A percentile compares a stretch with the other conserved stretches of the same genome.
Conservation (phyloP, 257 asterid genomes). For the Salvia splendens region DNA sequence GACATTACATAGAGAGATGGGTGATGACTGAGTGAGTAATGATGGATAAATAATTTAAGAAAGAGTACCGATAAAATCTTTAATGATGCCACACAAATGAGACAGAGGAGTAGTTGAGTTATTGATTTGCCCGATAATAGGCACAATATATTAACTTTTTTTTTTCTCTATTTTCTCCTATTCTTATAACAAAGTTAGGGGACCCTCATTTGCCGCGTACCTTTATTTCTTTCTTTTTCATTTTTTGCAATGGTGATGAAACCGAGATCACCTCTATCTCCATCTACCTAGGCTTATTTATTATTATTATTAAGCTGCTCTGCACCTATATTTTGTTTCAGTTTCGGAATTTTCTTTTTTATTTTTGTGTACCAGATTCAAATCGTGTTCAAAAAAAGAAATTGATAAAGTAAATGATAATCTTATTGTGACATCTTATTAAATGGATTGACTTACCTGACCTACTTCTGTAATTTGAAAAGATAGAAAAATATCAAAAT, state of each 20-base stretch:
- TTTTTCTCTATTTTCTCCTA: neutral
- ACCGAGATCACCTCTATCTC: constrained; percentile 31
- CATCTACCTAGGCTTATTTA: constrained; percentile 10
- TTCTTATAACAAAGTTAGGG: constrained; percentile 25
- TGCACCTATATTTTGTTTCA: neutral
- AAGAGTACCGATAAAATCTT: constrained; percentile 22
- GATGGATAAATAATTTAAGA: constrained; percentile 27
- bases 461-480: neutral
- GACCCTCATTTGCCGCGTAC: constrained; percentile 45
- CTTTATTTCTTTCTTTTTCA: neutral
- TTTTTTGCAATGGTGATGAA: constrained; percentile 31
- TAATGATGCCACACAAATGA: constrained; percentile 44
- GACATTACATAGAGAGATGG: neutral
- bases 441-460: constrained; percentile 3
- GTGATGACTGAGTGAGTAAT: constrained; percentile 40
- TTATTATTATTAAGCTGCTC: constrained; percentile 3
- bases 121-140: constrained; percentile 45
- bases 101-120: constrained; percentile 61
- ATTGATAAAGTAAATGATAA: too few species aligned
- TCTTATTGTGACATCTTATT: neutral
- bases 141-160: constrained; percentile 21
- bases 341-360: neutral
- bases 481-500: neutral
- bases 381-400: neutral
- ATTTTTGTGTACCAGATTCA: neutral